These are phyloP conservation scores for Kwoniella dejecticola DNA, from an alignment of 768 basidiomycete genomes.

Conservation along the genomic window DNA sequence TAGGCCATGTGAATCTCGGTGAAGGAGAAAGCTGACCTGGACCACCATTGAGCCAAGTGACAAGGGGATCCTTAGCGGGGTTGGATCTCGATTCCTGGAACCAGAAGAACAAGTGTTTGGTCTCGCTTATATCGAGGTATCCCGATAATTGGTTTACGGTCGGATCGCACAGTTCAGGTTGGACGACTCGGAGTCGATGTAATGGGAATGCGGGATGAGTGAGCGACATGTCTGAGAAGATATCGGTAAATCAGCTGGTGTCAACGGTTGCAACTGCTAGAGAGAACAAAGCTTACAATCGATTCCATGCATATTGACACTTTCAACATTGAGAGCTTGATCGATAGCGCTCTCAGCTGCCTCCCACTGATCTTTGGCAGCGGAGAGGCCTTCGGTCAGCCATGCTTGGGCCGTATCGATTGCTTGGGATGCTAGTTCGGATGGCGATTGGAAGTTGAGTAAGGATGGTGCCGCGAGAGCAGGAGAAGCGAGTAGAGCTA, in stretches of 20 bases:
- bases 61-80: constrained; percentile 75
- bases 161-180: constrained; percentile 73
- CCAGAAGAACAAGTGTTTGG: constrained; percentile 88
- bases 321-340: constrained; percentile 29
- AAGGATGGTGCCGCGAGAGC: constrained; percentile 28
- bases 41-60: constrained; percentile 66
- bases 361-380: constrained; percentile 30
- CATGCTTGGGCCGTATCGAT: constrained; percentile 38
- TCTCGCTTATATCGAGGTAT: constrained; percentile 76
- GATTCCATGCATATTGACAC: constrained; percentile 33
- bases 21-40: constrained; percentile 12
- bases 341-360: constrained; percentile 24
- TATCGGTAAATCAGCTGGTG: background rate
- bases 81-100: constrained; percentile 74
- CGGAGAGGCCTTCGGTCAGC: constrained; percentile 26
- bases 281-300: constrained; percentile 35
- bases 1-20: no score
- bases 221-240: constrained; percentile 46
- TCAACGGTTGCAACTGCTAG: background rate
- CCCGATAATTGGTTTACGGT: constrained; percentile 79
- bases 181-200: constrained; percentile 50
- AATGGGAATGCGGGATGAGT: constrained; percentile 53
- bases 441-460: constrained; percentile 26
- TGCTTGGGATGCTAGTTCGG: constrained; percentile 45
- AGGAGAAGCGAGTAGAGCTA: constrained; percentile 20